These are phyloP conservation scores for Nakazawaea pomicola DNA, from an alignment of 805 yeast genomes.

Conservation along the genomic window DNA sequence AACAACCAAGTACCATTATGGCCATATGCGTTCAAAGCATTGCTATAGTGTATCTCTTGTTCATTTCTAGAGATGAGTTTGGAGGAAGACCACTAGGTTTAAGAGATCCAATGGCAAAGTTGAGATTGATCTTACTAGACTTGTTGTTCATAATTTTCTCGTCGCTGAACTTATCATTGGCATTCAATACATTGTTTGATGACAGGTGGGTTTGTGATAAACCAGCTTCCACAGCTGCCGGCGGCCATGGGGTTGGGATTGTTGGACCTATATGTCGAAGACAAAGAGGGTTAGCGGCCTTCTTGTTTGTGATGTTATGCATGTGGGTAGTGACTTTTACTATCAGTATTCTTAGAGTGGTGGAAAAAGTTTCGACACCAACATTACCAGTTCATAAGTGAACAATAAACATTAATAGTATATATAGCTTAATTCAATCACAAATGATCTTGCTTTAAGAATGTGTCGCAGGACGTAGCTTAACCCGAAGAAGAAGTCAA, in stretches of 20 bases:
- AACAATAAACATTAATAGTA: too few relatives aligned
- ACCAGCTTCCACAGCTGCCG: too few relatives aligned
- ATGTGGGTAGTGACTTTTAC: conserved; percentile 86
- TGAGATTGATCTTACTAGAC: conserved; percentile 77
- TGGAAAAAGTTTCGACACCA: conserved; percentile 46
- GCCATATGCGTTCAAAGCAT: conserved; percentile 79
- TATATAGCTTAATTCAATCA: not conserved
- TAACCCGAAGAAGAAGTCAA: too few relatives aligned
- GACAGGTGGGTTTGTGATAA: conserved; percentile 70
- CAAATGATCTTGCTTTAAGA: too few relatives aligned
- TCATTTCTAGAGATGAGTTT: conserved; percentile 88
- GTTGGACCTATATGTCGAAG: conserved; percentile 60
- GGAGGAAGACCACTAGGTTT: conserved; percentile 89
- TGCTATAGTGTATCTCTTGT: conserved; percentile 71
- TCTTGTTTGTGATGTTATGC: conserved; percentile 67
- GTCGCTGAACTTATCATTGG: conserved; percentile 79
- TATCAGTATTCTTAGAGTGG: conserved; percentile 77
- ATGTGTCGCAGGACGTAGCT: too few relatives aligned
- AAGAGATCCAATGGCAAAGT: conserved; percentile 77
- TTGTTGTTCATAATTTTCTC: conserved; percentile 82
- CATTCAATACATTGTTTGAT: conserved; percentile 81
- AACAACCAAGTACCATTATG: conserved; percentile 90
- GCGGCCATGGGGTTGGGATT: too few relatives aligned
- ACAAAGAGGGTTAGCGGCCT: conserved; percentile 74
- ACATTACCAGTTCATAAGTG: not conserved